Evolutionary conservation across 2,329 filamentous ascomycete genomes (phyloP), one percentile per base, ranked within the genome.

Genomic region (Apiospora hydei): DNA sequence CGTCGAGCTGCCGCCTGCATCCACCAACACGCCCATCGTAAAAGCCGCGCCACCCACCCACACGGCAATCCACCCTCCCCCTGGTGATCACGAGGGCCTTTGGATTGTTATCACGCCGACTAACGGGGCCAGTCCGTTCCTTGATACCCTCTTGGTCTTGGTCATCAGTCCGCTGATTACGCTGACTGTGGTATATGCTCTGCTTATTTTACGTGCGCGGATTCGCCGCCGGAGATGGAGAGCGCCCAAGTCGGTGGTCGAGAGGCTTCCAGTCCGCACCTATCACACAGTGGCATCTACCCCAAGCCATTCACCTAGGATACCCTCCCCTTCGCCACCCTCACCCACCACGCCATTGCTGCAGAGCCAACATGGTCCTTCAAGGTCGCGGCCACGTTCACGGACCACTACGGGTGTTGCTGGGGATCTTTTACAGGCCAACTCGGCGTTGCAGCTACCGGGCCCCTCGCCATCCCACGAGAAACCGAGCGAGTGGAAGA

Each of bases 101-200:
- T 98, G 95, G 95, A 94, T 99, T n/a, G 98, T 96, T 10, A 90
- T 99, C 71, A 96, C 94, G 0, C 96, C 95, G 1, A 95, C 95
- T 0, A 96, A 91, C 82, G 96, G 94, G 74, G 93, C 93, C 6
- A 97, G 93, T 77, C 95, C 96, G 0, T 98, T 99, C 84, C 95
- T 98, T 77, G 96, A 99, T 80, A 98, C 96, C 0, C 88, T 99
- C 3, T 87, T 98, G n/a, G 95, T 99, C 11, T 86, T 99, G n/a
- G 95, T 99, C 44, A 91, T 98, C 70, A 98, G 95, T 78, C 96
- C 96, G 10, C 84, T 99, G 18, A 92, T 98, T 70, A 98, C 96
- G 0, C 84, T 99, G 77, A 97, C 94, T 4, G 92, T 98, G 6
- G 96, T 99, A 1, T 98, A 98, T 79, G 93, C 94, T 16, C 87